Evolutionary conservation across 176 grass and related monocot species (phyloP).

Genomic region (Eremochloa ophiuroides): DNA sequence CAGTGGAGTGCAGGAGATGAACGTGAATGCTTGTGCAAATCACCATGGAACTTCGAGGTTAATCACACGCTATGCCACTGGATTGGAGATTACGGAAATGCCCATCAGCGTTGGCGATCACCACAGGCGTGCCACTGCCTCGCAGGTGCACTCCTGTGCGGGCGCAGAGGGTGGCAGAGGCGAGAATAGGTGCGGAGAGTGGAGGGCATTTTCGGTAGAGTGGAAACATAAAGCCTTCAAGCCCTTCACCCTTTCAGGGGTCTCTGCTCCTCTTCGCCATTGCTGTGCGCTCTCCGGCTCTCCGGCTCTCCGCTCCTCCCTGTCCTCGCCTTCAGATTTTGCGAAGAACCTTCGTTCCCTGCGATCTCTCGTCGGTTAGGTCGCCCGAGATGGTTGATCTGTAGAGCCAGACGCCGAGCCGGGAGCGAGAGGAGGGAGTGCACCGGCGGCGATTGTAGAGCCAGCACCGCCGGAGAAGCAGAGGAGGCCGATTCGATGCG

Average conservation of each 20-base stretch:
- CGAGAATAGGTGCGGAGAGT: background rate
- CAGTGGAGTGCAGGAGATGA: background rate
- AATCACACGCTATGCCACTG: background rate
- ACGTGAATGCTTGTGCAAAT: background rate
- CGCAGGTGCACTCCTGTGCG: background rate
- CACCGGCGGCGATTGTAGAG: background rate
- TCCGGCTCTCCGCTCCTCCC: slow-evolving; percentile 7
- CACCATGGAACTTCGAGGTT: background rate
- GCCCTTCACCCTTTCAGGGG: slow-evolving; percentile 7
- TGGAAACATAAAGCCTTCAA: slow-evolving; percentile 36
- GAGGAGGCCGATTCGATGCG: slow-evolving; percentile 52
- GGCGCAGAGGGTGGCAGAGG: background rate
- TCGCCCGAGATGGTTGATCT: slow-evolving; percentile 29
- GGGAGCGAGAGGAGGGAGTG: background rate
- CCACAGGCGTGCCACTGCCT: background rate
- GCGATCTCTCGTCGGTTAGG: slow-evolving; percentile 25
- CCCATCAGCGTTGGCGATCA: background rate
- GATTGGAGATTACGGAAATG: background rate
- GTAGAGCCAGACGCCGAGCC: slow-evolving; percentile 18
- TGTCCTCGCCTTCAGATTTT: slow-evolving; percentile 26
- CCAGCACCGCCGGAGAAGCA: background rate
- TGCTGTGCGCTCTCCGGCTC: slow-evolving; percentile 32
- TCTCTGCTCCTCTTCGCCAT: slow-evolving; percentile 28
- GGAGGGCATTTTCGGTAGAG: slow-evolving; percentile 34
- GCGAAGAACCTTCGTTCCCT: background rate